phyloP scores from a whole-genome alignment of 140 eudicot species.

The Cichorium intybus region DNA sequence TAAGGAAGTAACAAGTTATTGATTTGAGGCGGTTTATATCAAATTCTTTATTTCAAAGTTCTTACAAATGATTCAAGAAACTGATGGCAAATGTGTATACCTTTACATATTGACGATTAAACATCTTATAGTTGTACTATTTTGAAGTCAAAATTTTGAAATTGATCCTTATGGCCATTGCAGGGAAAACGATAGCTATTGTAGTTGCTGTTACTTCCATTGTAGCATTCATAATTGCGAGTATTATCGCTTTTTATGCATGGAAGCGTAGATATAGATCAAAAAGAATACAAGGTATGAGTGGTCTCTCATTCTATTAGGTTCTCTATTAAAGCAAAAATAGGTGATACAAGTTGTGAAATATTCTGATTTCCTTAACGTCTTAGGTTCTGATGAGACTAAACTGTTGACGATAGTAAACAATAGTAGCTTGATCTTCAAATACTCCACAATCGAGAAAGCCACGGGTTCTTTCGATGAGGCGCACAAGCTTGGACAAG shows the following conservation, averaged over 20 bases:
- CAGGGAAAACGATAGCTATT: conserved; percentile 38
- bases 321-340: neutral
- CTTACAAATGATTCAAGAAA: too few relatives aligned
- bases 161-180: conserved; percentile 11
- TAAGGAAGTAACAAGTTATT: too few relatives aligned
- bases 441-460: conserved; percentile 66
- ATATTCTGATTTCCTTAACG: neutral
- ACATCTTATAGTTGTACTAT: too few relatives aligned
- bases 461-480: conserved; percentile 60
- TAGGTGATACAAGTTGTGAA: neutral
- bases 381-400: conserved; percentile 41
- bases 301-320: conserved; percentile 6
- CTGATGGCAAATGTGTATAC: too few relatives aligned
- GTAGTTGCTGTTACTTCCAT: conserved; percentile 43
- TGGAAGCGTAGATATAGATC: conserved; percentile 46
- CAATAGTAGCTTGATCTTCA: conserved; percentile 66
- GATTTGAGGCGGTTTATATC: too few relatives aligned
- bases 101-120: too few relatives aligned
- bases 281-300: conserved; percentile 47
- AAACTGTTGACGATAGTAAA: conserved; percentile 46
- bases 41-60: too few relatives aligned
- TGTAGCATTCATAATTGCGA: conserved; percentile 37
- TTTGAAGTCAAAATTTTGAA: too few relatives aligned
- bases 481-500: conserved; percentile 76
- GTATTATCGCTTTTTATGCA: conserved; percentile 31